Percentiles rank a stretch among this genome's conserved stretches.
phyloP scores from a whole-genome alignment of 2,329 filamentous ascomycete species.

The Orbilia ellipsospora region DNA sequence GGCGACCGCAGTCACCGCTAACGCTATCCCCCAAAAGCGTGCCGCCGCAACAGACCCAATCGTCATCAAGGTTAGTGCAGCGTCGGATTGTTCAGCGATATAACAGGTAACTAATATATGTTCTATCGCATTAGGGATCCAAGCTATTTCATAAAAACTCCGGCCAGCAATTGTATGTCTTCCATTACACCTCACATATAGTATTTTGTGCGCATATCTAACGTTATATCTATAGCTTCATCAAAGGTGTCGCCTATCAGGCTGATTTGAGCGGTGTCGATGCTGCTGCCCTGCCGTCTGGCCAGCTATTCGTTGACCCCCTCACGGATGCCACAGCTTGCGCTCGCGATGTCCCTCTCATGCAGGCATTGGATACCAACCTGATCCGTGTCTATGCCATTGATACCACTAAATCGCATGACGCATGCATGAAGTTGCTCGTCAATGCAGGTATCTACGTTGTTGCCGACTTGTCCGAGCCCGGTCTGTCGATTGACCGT shows the following conservation, averaged over 20 bases:
- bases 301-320: slow-evolving; percentile 78
- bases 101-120: slow-evolving; percentile 2
- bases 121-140: slow-evolving; percentile 68
- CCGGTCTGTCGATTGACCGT: slow-evolving; percentile 84
- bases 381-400: slow-evolving; percentile 95
- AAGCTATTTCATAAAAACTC: slow-evolving; percentile 92
- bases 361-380: slow-evolving; percentile 85
- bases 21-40: slow-evolving; percentile 55
- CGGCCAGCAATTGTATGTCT: slow-evolving; percentile 75
- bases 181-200: slow-evolving; percentile 41
- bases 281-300: slow-evolving; percentile 68
- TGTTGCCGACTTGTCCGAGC: slow-evolving; percentile 88
- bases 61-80: slow-evolving; percentile 63
- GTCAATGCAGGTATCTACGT: slow-evolving; percentile 92
- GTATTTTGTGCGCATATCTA: slow-evolving; percentile 49
- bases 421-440: slow-evolving; percentile 83
- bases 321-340: slow-evolving; percentile 78
- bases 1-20: slow-evolving; percentile 64
- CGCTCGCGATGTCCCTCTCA: slow-evolving; percentile 84
- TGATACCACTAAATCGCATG: slow-evolving; percentile 81
- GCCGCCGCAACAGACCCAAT: slow-evolving; percentile 71
- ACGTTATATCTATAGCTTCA: slow-evolving; percentile 69
- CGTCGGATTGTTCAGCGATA: neutral
- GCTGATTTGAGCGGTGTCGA: slow-evolving; percentile 72
- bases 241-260: slow-evolving; percentile 96